Base-by-base conservation (phyloP, 2,329 filamentous ascomycete species). In the Beauveria pseudobassiana region DNA sequence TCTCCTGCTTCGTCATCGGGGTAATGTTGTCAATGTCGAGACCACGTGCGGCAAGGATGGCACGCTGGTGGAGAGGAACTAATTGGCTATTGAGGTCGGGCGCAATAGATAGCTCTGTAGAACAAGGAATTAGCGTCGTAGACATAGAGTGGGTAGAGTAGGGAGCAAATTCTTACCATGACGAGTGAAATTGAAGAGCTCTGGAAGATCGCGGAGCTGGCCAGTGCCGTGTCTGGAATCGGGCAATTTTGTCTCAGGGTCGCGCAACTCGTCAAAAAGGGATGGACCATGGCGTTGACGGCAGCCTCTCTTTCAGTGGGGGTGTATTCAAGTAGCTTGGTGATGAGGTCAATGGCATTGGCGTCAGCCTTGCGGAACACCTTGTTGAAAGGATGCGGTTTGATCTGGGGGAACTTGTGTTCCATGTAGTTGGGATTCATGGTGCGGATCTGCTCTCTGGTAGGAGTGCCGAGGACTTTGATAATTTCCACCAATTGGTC, bases 361-460 rank as follows among this genome's bases (percentile, higher is more conserved):
- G 87, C 83, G 68, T 96, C 91, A 62, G 95, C 95, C 84, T 96
- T 97, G 69, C 95, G 88, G 85, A 99, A 98, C 61, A 99, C 95
- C 85, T 98, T 98, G 80, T 90, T 96, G 82, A 99, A 99, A 30
- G 95, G 95, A 73, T 99, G 95, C 63, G 95, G 95, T 82, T 99
- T 99, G 81, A 99, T 99, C 77, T 99, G 95, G 53, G 95, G 95
- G 78, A 99, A 99, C 80, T 98, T 98, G 81, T 99, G 95, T 80
- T 99, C 95, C 95, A 99, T 99, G 78, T 99, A 99, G 78, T 99
- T 99, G 63, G 95, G 95, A 77, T 99, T 99, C 95, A 99, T 99
- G 67, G 95, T 99, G 69, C 95, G 90, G 72, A 99, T 99, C 77
- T 99, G 95, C 75, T 99, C 95, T 66, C 95, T 86, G 42, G 95